Evolutionary conservation across 495 filamentous ascomycete genomes (phyloP).

Genomic region (Hypomontagnella submonticulosa): DNA sequence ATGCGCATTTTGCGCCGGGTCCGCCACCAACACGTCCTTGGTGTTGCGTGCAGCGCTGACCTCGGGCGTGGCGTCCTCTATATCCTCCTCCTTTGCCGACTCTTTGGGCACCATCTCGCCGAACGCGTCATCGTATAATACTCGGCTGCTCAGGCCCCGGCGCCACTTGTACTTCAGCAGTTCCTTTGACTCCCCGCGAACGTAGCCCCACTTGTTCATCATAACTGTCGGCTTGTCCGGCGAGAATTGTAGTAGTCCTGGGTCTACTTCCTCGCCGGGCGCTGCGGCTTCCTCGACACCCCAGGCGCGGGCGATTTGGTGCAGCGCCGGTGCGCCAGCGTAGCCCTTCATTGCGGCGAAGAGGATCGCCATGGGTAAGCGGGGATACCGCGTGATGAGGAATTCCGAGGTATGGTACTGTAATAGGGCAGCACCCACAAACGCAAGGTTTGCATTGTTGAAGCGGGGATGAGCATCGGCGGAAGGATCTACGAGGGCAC

Average conservation of each 20-base stretch:
- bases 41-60: slow-evolving; percentile 41
- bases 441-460: slow-evolving; percentile 84
- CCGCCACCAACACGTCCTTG: slow-evolving; percentile 32
- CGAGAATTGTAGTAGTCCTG: slow-evolving; percentile 88
- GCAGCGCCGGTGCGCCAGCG: slow-evolving; percentile 75
- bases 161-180: slow-evolving; percentile 67
- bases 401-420: slow-evolving; percentile 88
- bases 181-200: slow-evolving; percentile 51
- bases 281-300: slow-evolving; percentile 85
- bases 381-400: slow-evolving; percentile 86
- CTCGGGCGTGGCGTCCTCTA: slow-evolving; percentile 28
- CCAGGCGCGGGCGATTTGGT: slow-evolving; percentile 80
- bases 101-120: slow-evolving; percentile 64
- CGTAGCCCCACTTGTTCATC: slow-evolving; percentile 54
- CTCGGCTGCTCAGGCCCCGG: slow-evolving; percentile 73
- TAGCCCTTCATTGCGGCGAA: slow-evolving; percentile 87
- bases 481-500: slow-evolving; percentile 83
- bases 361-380: slow-evolving; percentile 83
- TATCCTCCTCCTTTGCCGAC: slow-evolving; percentile 11
- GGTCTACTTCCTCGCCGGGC: slow-evolving; percentile 91
- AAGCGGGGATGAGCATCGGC: slow-evolving; percentile 79
- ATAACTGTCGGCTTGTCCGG: slow-evolving; percentile 68
- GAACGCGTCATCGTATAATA: slow-evolving; percentile 83
- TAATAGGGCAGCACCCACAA: slow-evolving; percentile 83
- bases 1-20: slow-evolving; percentile 49